Base-by-base conservation (phyloP, 768 basidiomycete species). In the Pleurotus tuoliensis region DNA sequence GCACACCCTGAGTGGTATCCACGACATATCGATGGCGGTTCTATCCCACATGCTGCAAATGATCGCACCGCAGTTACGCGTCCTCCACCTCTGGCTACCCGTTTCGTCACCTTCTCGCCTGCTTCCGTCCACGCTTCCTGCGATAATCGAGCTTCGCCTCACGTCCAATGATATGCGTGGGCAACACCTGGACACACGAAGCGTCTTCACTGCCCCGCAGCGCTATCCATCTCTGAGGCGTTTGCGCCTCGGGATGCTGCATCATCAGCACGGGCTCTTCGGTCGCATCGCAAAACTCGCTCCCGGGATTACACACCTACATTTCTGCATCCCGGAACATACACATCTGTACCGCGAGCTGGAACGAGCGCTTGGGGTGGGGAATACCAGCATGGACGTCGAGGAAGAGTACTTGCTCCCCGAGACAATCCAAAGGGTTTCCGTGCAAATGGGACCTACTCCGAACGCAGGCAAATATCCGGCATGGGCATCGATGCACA, bases 231-330 rank as follows among this genome's bases (percentile, higher is more conserved):
- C 51, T 13, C 51, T 53, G 37, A 53, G 38, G 39, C 51, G 51
- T 22, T 25, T 53, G 37, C 51, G 51, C 16, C 51, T 53, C n/a
- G 51, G 51, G 20, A 40, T 53, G 37, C 38, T 53, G 18, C 51
- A 53, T 24, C 51, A 53, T 11, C 51, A 53, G 8, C 20, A 44
- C 16, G 46, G 55, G 24, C 61, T 68, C 7, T 66, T 71, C 59
- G 61, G 61, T 22, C 60, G 61, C 44, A 64, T 70, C 48, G 59
- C 65, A 3, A 13, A 56, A 40, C 60, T 68, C 15, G 61, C 64
- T 11, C 64, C 67, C 9, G 56, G 55, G 2, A 51, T 68, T 47
- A 59, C 58, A 3, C 50, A 61, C 25, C 40, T 72, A 12, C 58
- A 59, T 13, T 27, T 62, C 12, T 64, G 58, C 11, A 39, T 56